A percentile compares a stretch with the other conserved stretches of the same genome.
phyloP scores from a whole-genome alignment of 768 basidiomycete genomes.

The Tricholoma hemisulphureum region DNA sequence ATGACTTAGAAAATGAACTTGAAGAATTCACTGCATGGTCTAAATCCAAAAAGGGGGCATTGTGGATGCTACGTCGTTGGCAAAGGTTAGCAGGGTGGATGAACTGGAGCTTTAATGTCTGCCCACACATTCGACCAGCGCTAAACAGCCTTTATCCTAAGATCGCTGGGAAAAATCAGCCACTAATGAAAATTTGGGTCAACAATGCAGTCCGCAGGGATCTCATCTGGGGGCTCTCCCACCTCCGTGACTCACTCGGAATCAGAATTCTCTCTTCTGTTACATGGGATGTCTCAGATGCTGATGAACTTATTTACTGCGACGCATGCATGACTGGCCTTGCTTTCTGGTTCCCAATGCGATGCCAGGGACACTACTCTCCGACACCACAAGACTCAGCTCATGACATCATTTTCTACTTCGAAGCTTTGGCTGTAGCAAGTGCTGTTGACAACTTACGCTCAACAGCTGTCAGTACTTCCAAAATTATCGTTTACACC shows the following conservation, averaged over 20 bases:
- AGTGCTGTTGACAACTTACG: conserved; percentile 11
- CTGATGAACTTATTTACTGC: too few species aligned
- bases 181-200: conserved; percentile 16
- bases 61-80: conserved; percentile 19
- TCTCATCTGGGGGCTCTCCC: conserved; percentile 28
- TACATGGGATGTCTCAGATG: too few species aligned
- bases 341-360: conserved; percentile 21
- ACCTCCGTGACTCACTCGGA: conserved; percentile 16
- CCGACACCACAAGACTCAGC: too few species aligned
- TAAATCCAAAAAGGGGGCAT: not conserved
- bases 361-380: conserved; percentile 11
- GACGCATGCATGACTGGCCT: too few species aligned
- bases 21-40: conserved; percentile 2
- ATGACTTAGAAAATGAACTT: conserved; percentile 12
- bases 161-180: conserved; percentile 21
- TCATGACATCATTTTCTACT: conserved; percentile 22
- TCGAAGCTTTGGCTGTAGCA: conserved; percentile 19
- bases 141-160: conserved; percentile 31
- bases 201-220: conserved; percentile 24
- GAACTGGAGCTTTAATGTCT: conserved; percentile 41
- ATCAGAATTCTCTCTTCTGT: conserved; percentile 19
- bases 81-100: conserved; percentile 33
- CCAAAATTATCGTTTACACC: conserved; percentile 18
- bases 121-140: conserved; percentile 26
- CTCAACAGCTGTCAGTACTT: conserved; percentile 19